A percentile compares a stretch with the other conserved stretches of the same genome.
phyloP scores from a whole-genome alignment of 176 grass and related monocot species.

The Bothriochloa decipiens region DNA sequence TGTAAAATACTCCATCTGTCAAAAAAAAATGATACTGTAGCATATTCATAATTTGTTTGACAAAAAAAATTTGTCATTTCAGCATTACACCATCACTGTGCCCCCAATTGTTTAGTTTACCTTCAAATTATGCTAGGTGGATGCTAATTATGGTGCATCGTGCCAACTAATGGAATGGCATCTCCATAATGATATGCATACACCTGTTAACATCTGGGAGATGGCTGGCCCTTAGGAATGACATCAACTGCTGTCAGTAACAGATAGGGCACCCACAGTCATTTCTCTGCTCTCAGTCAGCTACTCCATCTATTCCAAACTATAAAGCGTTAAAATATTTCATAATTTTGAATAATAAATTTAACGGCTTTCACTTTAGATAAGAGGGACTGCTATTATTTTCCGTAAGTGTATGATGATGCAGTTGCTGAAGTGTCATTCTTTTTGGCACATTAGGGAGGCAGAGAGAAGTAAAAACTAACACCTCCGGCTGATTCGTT shows the following conservation, averaged over 20 bases:
- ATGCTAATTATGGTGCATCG: neutral
- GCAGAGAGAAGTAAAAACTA: neutral
- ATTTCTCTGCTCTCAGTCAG: too few species aligned
- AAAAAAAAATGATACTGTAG: neutral
- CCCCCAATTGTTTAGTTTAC: neutral
- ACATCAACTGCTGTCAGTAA: too few species aligned
- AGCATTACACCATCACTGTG: neutral
- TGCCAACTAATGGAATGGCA: neutral
- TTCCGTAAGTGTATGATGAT: neutral
- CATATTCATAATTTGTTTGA: neutral
- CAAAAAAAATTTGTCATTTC: neutral
- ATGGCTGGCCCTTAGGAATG: too few species aligned
- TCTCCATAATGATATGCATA: neutral
- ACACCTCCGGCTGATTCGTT: neutral
- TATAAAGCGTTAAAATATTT: too few species aligned
- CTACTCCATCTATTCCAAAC: too few species aligned
- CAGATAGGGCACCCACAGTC: too few species aligned
- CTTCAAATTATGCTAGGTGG: neutral
- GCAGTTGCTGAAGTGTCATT: neutral
- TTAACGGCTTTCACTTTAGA: too few species aligned
- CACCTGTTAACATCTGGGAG: neutral
- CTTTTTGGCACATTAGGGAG: neutral
- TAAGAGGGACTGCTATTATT: too few species aligned
- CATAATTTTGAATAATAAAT: too few species aligned
- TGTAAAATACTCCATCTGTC: neutral